Conservation (phyloP, 2,329 filamentous ascomycete genomes). For the Clathrospora elynae region DNA sequence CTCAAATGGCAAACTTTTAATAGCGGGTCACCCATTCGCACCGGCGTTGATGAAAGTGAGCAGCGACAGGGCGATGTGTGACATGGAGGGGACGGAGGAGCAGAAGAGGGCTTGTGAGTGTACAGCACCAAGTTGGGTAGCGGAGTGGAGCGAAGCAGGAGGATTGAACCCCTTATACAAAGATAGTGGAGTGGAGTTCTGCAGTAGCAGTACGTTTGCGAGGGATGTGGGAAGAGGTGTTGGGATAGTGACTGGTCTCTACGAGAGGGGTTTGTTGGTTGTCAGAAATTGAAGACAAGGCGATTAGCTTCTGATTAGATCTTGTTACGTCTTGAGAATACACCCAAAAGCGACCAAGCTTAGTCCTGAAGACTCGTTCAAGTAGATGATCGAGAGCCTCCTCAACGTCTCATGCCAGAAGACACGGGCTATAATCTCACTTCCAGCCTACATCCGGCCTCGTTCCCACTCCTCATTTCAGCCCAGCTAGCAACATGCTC, state of each 20-base stretch:
- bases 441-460: neutral
- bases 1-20: slow-evolving; percentile 44
- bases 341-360: no score
- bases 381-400: neutral
- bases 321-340: no score
- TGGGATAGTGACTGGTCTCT: slow-evolving; percentile 48
- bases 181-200: slow-evolving; percentile 40
- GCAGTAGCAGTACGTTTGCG: slow-evolving; percentile 45
- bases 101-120: slow-evolving; percentile 33
- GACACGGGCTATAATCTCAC: neutral
- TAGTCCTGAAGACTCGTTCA: neutral
- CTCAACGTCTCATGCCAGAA: neutral
- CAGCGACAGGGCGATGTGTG: slow-evolving; percentile 26
- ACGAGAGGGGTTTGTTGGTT: slow-evolving; percentile 49
- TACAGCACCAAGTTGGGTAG: slow-evolving; percentile 45
- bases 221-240: slow-evolving; percentile 46
- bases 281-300: slow-evolving; percentile 31
- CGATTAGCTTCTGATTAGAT: neutral
- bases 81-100: slow-evolving; percentile 19
- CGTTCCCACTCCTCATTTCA: neutral
- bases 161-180: slow-evolving; percentile 47
- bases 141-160: slow-evolving; percentile 47
- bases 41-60: slow-evolving; percentile 35
- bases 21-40: slow-evolving; percentile 51
- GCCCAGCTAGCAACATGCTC: neutral